Base-by-base conservation (phyloP, 164 flowering plant genomes). In the Berberis thunbergii region DNA sequence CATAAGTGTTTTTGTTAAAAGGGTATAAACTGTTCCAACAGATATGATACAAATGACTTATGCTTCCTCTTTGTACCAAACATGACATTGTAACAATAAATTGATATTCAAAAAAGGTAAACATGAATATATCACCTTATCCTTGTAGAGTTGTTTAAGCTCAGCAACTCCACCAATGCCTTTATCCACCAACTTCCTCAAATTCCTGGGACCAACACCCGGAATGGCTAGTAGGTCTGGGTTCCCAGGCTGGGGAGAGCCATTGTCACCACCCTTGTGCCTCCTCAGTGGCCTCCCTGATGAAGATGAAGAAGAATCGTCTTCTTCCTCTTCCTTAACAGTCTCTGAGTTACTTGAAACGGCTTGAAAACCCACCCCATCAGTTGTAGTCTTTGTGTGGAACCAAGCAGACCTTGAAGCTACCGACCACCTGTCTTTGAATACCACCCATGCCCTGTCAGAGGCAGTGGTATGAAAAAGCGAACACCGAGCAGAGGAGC, bases 151-250 rank as follows among this genome's bases (percentile, higher is more conserved):
- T 57, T 87, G 83, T 69, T 89, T 91, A 66, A 94, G 96, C 70
- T 94, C 87, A n/a, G 89, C 84, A 69, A 91, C 93, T 45, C 79
- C 93, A 4, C 71, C 83, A 65, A 89, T 81, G 6, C 99, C 99
- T 45, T 94, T 94, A 53, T 94, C 89, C 41, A 91, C 91, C 42
- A 94, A 74, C 79, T 94, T 94, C 82, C 87, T 81, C 78, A 89
- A 72, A 78, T 94, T 94, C 72, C 96, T 78, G 1, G 87, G 97
- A 9, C 99, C 99, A 7, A 94, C 97, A 0, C 99, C 99, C 0
- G 99, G 99, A 72, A 94, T 89, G n/a, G 80, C 75, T 73, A 94
- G 59, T 80, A 94, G 84, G 76, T 94, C 99, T 1, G 89, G 88
- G 62, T 72, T 83, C 43, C 76, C 83, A 4, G 61, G 64, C 61